A percentile compares a stretch with the other conserved stretches of the same genome.
These are phyloP conservation scores for Filobasidium wieringae DNA, from an alignment of 768 basidiomycete species.

Conservation along the genomic window DNA sequence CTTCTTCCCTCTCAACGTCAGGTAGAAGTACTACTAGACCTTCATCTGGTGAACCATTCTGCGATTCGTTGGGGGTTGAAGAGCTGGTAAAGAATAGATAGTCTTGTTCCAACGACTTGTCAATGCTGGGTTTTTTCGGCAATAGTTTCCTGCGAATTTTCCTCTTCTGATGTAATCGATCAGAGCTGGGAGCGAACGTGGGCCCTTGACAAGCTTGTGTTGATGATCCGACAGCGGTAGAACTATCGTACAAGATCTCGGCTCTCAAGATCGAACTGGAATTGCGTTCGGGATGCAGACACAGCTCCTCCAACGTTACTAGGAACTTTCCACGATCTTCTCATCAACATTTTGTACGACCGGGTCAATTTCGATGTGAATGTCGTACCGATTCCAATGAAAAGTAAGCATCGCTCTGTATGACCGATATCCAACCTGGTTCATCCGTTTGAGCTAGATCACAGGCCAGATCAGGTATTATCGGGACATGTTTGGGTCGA, in stretches of 20 bases:
- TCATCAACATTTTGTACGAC: neutral
- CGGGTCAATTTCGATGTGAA: neutral
- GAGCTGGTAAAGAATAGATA: conserved; percentile 59
- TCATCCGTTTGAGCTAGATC: conserved; percentile 3
- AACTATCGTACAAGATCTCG: conserved; percentile 45
- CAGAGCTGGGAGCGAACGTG: conserved; percentile 4
- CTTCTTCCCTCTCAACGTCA: conserved; percentile 38
- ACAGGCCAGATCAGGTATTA: neutral
- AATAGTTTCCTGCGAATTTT: conserved; percentile 52
- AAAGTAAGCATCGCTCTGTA: neutral
- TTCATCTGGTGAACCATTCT: conserved; percentile 13
- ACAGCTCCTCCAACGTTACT: conserved; percentile 55
- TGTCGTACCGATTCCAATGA: neutral
- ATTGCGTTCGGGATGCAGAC: conserved; percentile 86
- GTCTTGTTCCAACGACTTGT: conserved; percentile 59
- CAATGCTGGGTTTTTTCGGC: conserved; percentile 66
- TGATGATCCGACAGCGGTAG: neutral
- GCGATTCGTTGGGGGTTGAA: neutral
- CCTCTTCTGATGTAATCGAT: neutral
- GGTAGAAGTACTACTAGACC: conserved; percentile 39
- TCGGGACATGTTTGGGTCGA: neutral
- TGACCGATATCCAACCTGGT: conserved; percentile 13
- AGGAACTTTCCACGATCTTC: conserved; percentile 51
- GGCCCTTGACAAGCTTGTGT: neutral
- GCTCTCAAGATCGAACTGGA: conserved; percentile 80